These are phyloP conservation scores for Nannizziopsis arthrosporioides DNA, from an alignment of 2,329 filamentous ascomycete species.

Conservation along the genomic window DNA sequence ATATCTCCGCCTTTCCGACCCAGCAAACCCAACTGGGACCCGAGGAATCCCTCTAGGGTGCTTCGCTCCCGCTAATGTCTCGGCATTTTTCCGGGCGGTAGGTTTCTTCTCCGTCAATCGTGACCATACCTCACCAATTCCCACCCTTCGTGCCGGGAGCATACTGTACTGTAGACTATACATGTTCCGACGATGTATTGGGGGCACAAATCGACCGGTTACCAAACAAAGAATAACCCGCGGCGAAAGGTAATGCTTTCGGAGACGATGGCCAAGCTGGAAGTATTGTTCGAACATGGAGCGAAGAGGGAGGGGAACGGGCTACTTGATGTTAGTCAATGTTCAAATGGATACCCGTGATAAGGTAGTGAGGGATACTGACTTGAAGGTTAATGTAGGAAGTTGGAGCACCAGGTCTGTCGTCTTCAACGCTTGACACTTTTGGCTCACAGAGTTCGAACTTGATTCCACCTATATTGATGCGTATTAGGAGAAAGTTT, in stretches of 20 bases:
- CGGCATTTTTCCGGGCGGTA: slow-evolving; percentile 18
- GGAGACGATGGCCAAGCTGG: slow-evolving; percentile 79
- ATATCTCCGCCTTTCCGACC: slow-evolving; percentile 5
- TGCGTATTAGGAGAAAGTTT: slow-evolving; percentile 3
- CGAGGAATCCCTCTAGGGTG: slow-evolving; percentile 23
- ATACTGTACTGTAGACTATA: slow-evolving; percentile 98
- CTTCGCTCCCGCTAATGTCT: slow-evolving; percentile 20
- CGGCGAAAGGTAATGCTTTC: slow-evolving; percentile 88
- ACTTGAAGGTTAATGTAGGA: slow-evolving; percentile 84
- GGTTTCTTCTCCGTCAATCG: slow-evolving; percentile 46
- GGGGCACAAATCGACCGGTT: slow-evolving; percentile 85
- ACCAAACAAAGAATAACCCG: slow-evolving; percentile 77
- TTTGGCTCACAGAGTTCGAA: slow-evolving; percentile 74
- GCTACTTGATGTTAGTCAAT: slow-evolving; percentile 39
- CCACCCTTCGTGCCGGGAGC: slow-evolving; percentile 70
- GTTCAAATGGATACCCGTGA: neutral
- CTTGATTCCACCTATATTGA: slow-evolving; percentile 58
- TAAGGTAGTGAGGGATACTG: slow-evolving; percentile 19
- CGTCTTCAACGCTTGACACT: slow-evolving; percentile 21
- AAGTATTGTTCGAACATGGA: slow-evolving; percentile 98
- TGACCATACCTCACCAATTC: slow-evolving; percentile 77
- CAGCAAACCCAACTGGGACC: slow-evolving; percentile 17
- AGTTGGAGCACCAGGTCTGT: slow-evolving; percentile 44
- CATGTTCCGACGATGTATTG: slow-evolving; percentile 84
- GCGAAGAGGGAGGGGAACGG: slow-evolving; percentile 77